Evolutionary conservation across 495 filamentous ascomycete genomes (phyloP).

Genomic region (Darksidea phi): DNA sequence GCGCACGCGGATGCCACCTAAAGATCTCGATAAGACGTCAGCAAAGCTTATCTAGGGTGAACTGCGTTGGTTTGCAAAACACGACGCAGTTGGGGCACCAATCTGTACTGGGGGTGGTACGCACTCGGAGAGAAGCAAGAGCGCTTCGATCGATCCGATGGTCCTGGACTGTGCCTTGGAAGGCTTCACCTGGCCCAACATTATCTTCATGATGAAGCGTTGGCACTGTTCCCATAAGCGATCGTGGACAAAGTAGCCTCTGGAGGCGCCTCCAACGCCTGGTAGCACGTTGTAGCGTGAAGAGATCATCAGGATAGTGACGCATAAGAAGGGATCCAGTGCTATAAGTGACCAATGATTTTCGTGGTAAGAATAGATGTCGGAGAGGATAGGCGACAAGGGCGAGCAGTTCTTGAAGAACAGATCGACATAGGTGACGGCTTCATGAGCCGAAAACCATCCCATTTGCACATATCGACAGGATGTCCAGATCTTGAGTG

Average conservation of each 20-base stretch:
- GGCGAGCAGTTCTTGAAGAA: slow-evolving; percentile 56
- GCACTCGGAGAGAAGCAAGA: slow-evolving; percentile 53
- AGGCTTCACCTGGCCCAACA: slow-evolving; percentile 54
- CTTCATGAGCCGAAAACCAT: slow-evolving; percentile 55
- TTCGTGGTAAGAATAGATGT: slow-evolving; percentile 50
- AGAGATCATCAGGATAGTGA: slow-evolving; percentile 56
- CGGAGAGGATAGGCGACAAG: slow-evolving; percentile 53
- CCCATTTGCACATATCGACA: slow-evolving; percentile 56
- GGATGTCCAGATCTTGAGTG: slow-evolving; percentile 50
- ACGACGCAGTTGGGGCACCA: too few species aligned
- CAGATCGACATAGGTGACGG: slow-evolving; percentile 46
- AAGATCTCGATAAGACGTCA: too few species aligned
- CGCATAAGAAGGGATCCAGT: slow-evolving; percentile 52
- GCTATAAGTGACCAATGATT: slow-evolving; percentile 50
- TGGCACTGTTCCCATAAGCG: slow-evolving; percentile 57
- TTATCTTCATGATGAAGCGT: slow-evolving; percentile 52
- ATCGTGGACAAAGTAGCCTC: slow-evolving; percentile 57
- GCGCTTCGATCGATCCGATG: slow-evolving; percentile 53
- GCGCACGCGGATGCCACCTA: slow-evolving; percentile 53
- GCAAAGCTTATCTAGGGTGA: too few species aligned
- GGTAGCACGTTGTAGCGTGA: slow-evolving; percentile 50
- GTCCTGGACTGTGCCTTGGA: slow-evolving; percentile 41
- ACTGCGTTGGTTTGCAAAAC: too few species aligned
- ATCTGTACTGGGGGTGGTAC: too few species aligned
- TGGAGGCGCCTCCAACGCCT: slow-evolving; percentile 52